Base-by-base conservation (phyloP, 257 asterid species). In the Misopates orontium region DNA sequence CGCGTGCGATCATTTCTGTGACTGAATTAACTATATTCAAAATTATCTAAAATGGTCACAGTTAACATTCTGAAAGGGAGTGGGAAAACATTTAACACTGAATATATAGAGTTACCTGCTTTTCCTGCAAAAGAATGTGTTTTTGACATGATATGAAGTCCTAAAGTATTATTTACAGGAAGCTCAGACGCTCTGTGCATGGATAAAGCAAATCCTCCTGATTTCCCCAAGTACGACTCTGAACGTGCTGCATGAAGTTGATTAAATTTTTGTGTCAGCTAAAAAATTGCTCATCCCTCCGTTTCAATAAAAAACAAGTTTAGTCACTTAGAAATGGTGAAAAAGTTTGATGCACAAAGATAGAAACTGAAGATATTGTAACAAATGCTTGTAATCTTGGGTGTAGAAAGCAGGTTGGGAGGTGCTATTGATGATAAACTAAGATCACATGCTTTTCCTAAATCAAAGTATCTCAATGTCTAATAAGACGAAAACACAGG, bases 81-180 rank as follows among this genome's bases (percentile, higher is more conserved):
- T 4, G 10, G n/a, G 10, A 36, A 36, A 36, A 9, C 8, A 36
- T 36, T 36, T 36, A 36, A 36, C 4, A 36, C 42, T 4, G 42
- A 4, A 36, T 36, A 36, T 36, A 36, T 4, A 36, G 42, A 36
- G 42, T 64, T 71, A 80, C 94, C 94, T 50, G 87, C 16, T 62
- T 75, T 80, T 77, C 74, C 82, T 60, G 86, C 80, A 80, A 82
- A 77, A 66, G 86, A 77, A 82, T 73, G 71, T 50, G 87, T 75
- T 67, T 70, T 81, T 17, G 84, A 68, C 54, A 70, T 68, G 77
- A 70, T 80, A 74, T 77, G 83, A 69, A 82, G 75, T 75, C 58
- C 84, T 73, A 73, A 61, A 67, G 72, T 78, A 77, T 74, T 78
- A 85, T 82, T 73, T 80, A 78, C 83, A 68, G 83, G 76, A 71